Base-by-base conservation (phyloP, 192 early-diverging fungal genomes). In the Entophlyctis helioformis region DNA sequence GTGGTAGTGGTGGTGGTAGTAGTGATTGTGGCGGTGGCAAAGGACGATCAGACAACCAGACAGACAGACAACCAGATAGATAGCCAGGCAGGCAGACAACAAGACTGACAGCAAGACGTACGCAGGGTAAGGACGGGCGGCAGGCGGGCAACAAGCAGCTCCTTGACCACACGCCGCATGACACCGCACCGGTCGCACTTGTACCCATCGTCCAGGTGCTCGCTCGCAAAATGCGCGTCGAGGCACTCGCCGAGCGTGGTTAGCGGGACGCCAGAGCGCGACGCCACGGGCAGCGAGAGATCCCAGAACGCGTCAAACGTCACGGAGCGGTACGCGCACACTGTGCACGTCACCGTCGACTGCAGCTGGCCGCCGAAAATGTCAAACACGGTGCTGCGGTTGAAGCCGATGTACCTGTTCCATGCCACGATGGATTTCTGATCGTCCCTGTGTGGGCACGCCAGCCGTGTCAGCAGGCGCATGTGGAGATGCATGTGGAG, bases 121-220 rank as follows among this genome's bases (percentile, higher is more conserved):
- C 73, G 73, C 2, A 76, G 26, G 10, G 75, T 71, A 7, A 76
- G 50, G n/a, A 76, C 40, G 37, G 63, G 49, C 6, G 74, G 74
- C 12, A 34, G 49, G 25, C 49, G 33, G 28, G 57, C 62, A 7
- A 76, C 41, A 21, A 25, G 38, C 33, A 76, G 32, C 20, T 40
- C 27, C 44, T 76, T 76, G 44, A 40, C 54, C 18, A 64, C 56
- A 3, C 34, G 3, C 3, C 40, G 22, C 10, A 22, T 18, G 43
- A 44, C 35, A 41, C 78, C 70, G 50, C 86, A 89, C 10, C 57
- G 56, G 26, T 66, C 64, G 57, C 86, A 89, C 48, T 75, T 67
- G 62, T 86, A 82, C 7, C 69, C 64, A 18, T 74, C 72, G 18
- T 74, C 74, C 2, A 89, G 66, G 26, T 73, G 39, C 55, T 89